Evolutionary conservation across 331 rosid species (phyloP), one percentile per base, ranked within the genome.

Genomic region (Acacia pycnantha): DNA sequence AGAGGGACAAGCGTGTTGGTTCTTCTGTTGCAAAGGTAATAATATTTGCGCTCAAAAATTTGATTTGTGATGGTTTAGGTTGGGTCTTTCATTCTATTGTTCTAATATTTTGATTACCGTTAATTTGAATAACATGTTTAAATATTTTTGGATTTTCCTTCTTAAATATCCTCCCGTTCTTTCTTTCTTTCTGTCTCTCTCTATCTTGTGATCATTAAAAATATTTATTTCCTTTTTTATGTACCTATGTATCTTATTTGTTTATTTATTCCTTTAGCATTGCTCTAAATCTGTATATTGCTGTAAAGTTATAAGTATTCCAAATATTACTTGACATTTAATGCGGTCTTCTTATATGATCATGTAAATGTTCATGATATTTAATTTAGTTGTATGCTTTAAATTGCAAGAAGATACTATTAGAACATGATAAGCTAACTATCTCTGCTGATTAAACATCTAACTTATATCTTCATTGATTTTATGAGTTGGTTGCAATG

Each of bases 1-100:
- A 93, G 62, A 89, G 98, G 85, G 96, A 95, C 22, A 90, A 86
- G 83, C 89, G 88, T 71, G 59, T 81, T 81, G 98, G 98, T 74
- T 95, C 98, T 35, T 79, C 87, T 41, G 91, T 81, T 85, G 98
- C 98, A 46, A 89, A 92, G 92, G 98, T 95, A 92, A 48, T 74
- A 72, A 61, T 43, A 33, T 66, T 77, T 77, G 31, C 70, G 31
- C 37, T 76, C 31, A 37, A 41, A 77, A 51, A 53, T 74, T 11
- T 74, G 53, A 71, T 64, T 73, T 64, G 19, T 14, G 19, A 46
- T 51, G 74, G 27, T 68, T 58, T 12, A 62, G 64, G 11, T 59
- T 70, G 70, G 44, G 33, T 83, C 31, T 48, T 64, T 16, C 4
- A 50, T 40, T 78, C 65, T 51, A 11, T 70, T 21, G 31, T 69